Conservation (phyloP, 192 early-diverging fungal genomes). For the Chytriomyces sp. region DNA sequence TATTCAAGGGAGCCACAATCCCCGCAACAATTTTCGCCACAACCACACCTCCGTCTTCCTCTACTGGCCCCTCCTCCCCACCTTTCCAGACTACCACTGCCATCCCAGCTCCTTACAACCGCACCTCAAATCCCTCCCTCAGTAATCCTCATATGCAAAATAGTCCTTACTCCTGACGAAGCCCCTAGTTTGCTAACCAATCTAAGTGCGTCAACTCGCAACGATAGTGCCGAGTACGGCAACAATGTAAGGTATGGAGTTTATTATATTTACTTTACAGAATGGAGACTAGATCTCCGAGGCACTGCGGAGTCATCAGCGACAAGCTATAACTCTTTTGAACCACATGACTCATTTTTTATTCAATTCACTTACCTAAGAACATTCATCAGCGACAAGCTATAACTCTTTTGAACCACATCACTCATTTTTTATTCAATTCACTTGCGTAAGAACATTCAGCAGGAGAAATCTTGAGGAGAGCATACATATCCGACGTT, state of each 20-base stretch:
- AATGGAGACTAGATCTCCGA: no score
- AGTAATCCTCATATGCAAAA: slow-evolving; percentile 1
- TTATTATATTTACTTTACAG: no score
- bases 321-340: no score
- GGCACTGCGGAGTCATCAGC: no score
- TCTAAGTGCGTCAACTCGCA: no score
- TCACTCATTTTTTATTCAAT: neutral
- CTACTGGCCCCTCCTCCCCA: neutral
- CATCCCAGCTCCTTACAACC: neutral
- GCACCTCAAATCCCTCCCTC: slow-evolving; percentile 2
- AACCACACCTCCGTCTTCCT: neutral
- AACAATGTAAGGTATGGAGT: no score
- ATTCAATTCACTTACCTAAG: neutral
- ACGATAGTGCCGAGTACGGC: no score
- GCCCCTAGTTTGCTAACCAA: no score
- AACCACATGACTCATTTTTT: neutral
- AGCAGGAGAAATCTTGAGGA: neutral
- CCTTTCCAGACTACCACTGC: neutral
- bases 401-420: no score
- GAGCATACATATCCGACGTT: slow-evolving; percentile 3
- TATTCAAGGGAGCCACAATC: neutral
- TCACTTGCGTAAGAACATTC: neutral
- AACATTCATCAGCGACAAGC: no score
- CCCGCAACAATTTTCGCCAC: neutral
- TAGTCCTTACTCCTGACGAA: neutral